Conservation (phyloP, 129 eudicot genomes). For the Solidago caesia region DNA sequence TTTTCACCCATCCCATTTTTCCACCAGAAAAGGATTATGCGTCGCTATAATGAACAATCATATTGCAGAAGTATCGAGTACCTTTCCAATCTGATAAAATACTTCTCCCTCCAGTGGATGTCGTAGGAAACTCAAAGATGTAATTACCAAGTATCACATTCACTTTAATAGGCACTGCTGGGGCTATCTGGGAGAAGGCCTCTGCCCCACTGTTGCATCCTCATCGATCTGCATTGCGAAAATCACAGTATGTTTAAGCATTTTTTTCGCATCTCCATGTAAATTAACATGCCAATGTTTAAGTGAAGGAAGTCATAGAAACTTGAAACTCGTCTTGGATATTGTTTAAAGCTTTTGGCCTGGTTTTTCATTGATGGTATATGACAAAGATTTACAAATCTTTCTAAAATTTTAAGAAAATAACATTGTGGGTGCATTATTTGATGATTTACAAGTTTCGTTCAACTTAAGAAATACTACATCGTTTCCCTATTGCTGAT, state of each 20-base stretch:
- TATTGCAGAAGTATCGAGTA: slow-evolving; percentile 24
- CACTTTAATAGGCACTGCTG: slow-evolving; percentile 84
- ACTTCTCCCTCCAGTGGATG: slow-evolving; percentile 69
- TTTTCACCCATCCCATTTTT: background rate
- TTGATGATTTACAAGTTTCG: too few relatives aligned
- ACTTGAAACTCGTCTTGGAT: too few relatives aligned
- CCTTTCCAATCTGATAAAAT: slow-evolving; percentile 79
- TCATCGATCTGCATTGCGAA: slow-evolving; percentile 67
- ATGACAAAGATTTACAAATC: too few relatives aligned
- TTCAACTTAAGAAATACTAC: too few relatives aligned
- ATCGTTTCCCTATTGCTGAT: too few relatives aligned
- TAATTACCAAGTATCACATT: slow-evolving; percentile 72
- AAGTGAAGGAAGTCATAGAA: too few relatives aligned
- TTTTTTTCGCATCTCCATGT: too few relatives aligned
- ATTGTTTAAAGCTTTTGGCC: too few relatives aligned
- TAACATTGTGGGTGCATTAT: too few relatives aligned
- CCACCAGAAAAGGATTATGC: background rate
- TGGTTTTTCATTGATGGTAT: too few relatives aligned
- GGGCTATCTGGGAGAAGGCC: slow-evolving; percentile 85
- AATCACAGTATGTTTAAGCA: slow-evolving; percentile 10
- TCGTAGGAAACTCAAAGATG: slow-evolving; percentile 76
- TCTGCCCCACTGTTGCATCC: slow-evolving; percentile 74
- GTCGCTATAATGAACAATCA: background rate
- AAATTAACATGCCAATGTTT: too few relatives aligned
- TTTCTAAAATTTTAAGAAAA: too few relatives aligned